Evolutionary conservation across 2,329 filamentous ascomycete species (phyloP).

Genomic region (Microcyclosporella mali): DNA sequence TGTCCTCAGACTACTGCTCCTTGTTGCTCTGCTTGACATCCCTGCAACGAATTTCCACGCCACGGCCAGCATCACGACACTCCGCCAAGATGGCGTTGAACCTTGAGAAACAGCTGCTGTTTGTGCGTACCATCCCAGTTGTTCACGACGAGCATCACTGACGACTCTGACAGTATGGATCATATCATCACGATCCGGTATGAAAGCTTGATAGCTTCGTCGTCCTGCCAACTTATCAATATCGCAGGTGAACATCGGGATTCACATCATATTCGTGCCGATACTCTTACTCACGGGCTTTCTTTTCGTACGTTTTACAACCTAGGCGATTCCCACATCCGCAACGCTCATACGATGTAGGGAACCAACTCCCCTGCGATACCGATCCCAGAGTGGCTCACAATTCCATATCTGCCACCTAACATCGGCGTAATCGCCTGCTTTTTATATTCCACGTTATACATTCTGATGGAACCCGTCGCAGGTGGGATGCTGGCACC

Average conservation of each 20-base stretch:
- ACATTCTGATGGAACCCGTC: conserved; percentile 88
- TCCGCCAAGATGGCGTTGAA: conserved; percentile 52
- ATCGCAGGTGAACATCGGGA: conserved; percentile 62
- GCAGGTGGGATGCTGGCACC: conserved; percentile 73
- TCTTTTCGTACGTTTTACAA: conserved; percentile 55
- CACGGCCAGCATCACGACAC: too few relatives aligned
- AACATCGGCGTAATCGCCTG: conserved; percentile 55
- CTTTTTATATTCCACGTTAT: conserved; percentile 66
- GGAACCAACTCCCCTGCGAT: conserved; percentile 52
- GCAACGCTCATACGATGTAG: conserved; percentile 31
- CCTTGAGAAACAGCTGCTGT: conserved; percentile 73
- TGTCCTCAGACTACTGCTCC: too few relatives aligned
- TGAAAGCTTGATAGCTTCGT: background rate
- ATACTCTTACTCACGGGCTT: conserved; percentile 66
- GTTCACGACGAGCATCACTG: conserved; percentile 5
- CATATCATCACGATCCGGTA: conserved; percentile 72
- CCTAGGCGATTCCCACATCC: background rate
- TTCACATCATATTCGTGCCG: conserved; percentile 76
- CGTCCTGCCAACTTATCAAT: background rate
- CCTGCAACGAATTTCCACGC: too few relatives aligned
- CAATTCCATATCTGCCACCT: conserved; percentile 52
- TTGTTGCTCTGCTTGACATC: too few relatives aligned
- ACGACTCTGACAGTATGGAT: conserved; percentile 60
- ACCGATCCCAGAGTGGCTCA: conserved; percentile 48
- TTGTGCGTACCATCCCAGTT: conserved; percentile 52